Evolutionary conservation across 2,329 filamentous ascomycete species (phyloP), one percentile per base, ranked within the genome.

Genomic region (Ceratocystis destructans): DNA sequence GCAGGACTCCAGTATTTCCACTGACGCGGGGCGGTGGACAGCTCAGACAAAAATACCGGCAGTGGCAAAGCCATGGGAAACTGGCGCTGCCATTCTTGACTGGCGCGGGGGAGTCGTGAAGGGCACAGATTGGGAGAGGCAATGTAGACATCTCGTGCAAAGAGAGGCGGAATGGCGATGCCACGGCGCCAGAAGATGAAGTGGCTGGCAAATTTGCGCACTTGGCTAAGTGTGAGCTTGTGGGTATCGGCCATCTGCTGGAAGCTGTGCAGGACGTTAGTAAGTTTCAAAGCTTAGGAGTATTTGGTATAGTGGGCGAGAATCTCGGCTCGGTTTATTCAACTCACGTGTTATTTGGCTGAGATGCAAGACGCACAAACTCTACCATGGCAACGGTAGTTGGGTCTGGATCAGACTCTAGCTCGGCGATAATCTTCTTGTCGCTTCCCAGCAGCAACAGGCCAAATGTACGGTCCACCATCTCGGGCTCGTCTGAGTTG

Each of bases 101-200:
- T 83, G 12, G 90, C 90, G 33, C 82, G 77, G 25, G 86, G 80
- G 0, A 97, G 81, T 61, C 85, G 84, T 64, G 82, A 79, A 71
- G 91, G 82, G 71, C 96, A 87, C 69, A 90, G 91, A 73, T 96
- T 95, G 0, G 93, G 92, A 1, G 90, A 95, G 33, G 96, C 84
- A 44, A 97, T 88, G 75, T 97, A 99, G 10, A 87, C 88, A 73
- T 97, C 92, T 61, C 92, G 83, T 55, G 89, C 88, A 72, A 96
- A 91, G 5, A 99, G 82, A 0, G 94, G 94, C 3, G 90, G 89
- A 50, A 97, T 93, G 17, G 93, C 88, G 68, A 95, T 89, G 61
- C 93, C 94, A 67, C 92, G 87, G 28, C 94, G 87, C 92, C 93
- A 97, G 77, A 95, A 96, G 69, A 97, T 91, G 69, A 99, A 87